These are phyloP conservation scores for Asclepias syriaca DNA, from an alignment of 257 asterid genomes.

Conservation along the genomic window DNA sequence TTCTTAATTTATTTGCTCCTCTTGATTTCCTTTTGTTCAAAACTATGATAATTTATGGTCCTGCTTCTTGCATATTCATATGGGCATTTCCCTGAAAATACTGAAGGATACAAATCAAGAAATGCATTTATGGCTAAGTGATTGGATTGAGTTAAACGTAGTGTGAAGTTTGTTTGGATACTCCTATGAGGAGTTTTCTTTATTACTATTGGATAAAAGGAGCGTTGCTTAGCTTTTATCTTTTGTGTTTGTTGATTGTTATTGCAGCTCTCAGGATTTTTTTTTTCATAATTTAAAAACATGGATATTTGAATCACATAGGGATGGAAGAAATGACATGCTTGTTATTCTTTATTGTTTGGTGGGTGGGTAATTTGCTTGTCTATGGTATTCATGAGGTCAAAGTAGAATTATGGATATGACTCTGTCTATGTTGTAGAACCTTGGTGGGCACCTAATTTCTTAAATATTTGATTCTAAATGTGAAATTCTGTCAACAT, in stretches of 20 bases:
- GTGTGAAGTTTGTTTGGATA: not conserved
- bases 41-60: not conserved
- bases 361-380: not conserved
- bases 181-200: too few relatives aligned
- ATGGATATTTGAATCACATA: not conserved
- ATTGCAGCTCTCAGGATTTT: not conserved
- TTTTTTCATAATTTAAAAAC: not conserved
- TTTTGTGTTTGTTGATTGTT: not conserved
- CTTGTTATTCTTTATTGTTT: not conserved
- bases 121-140: not conserved
- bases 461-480: not conserved
- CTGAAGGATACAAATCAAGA: not conserved
- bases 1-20: not conserved
- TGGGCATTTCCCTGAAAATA: not conserved
- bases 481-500: not conserved
- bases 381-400: not conserved
- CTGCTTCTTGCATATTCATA: not conserved
- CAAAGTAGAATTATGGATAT: not conserved
- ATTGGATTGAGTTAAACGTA: not conserved
- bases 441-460: not conserved
- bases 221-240: not conserved
- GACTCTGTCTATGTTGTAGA: not conserved
- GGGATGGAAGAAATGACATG: too few relatives aligned
- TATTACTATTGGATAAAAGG: not conserved
- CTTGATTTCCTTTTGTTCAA: not conserved